Evolutionary conservation across 257 asterid genomes (phyloP).

Genomic region (Przewalskia tangutica): DNA sequence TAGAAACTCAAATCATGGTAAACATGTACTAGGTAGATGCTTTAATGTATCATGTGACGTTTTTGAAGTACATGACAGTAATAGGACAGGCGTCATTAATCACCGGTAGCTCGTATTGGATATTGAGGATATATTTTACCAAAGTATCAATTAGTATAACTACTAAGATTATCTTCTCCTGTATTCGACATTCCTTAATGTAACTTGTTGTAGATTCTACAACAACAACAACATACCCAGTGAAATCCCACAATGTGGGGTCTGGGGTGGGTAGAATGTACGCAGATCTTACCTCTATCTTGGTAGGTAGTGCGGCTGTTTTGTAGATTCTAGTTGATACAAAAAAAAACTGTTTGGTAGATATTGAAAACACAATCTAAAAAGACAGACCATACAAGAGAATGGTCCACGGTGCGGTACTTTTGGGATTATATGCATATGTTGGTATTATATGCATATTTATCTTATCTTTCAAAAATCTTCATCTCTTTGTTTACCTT

Average conservation of each 20-base stretch:
- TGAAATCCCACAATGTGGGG: too few relatives aligned
- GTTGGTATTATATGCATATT: background rate
- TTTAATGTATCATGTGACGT: background rate
- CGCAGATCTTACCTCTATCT: too few relatives aligned
- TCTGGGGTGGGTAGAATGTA: too few relatives aligned
- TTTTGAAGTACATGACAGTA: background rate
- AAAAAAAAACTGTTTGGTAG: background rate
- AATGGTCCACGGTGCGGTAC: background rate
- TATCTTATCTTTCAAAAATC: background rate
- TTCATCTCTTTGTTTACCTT: background rate
- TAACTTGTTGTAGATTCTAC: background rate
- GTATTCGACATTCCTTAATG: background rate
- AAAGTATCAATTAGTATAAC: background rate
- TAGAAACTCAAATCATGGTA: background rate
- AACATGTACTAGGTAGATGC: background rate
- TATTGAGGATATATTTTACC: background rate
- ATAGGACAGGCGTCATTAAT: background rate
- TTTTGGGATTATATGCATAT: background rate
- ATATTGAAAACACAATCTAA: too few relatives aligned
- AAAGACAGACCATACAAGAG: too few relatives aligned
- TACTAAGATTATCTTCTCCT: background rate
- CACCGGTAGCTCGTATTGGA: background rate
- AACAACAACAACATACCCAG: too few relatives aligned
- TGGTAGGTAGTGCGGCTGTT: too few relatives aligned
- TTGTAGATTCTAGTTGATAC: background rate